Conservation (phyloP, 169 alveolate genomes). For the Babesia ovata region DNA sequence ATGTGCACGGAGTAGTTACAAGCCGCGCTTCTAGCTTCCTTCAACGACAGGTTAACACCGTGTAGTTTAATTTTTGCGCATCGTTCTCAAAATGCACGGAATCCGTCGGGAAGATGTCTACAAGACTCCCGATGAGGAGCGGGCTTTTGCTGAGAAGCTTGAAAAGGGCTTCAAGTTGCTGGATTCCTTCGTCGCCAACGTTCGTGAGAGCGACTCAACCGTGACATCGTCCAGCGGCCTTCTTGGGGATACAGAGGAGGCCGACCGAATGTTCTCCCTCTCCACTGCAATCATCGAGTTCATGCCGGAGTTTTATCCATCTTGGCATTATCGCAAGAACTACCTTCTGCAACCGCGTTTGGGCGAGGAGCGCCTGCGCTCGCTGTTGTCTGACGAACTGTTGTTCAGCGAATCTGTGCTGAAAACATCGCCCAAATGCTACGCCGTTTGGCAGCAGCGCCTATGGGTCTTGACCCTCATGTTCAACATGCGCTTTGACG, state of each 20-base stretch:
- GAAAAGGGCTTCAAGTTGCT: constrained; percentile 54
- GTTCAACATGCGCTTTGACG: constrained; percentile 22
- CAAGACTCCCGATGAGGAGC: constrained; percentile 63
- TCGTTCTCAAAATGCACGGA: constrained; percentile 50
- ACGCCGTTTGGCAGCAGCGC: constrained; percentile 68
- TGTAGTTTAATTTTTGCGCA: constrained; percentile 2
- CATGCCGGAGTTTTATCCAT: constrained; percentile 68
- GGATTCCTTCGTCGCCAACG: constrained; percentile 48
- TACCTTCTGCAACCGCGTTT: constrained; percentile 17
- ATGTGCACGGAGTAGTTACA: neutral
- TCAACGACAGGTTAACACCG: neutral
- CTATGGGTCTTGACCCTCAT: constrained; percentile 44
- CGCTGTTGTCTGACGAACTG: constrained; percentile 32
- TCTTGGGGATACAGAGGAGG: constrained; percentile 9
- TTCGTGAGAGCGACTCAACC: constrained; percentile 20
- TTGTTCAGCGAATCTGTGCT: constrained; percentile 13
- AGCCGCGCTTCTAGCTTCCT: neutral
- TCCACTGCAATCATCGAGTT: constrained; percentile 60
- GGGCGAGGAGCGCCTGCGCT: neutral
- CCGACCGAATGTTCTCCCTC: constrained; percentile 53
- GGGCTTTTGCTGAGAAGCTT: constrained; percentile 24
- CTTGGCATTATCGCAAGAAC: constrained; percentile 67
- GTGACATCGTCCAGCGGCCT: neutral
- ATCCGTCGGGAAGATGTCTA: constrained; percentile 48
- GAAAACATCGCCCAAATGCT: constrained; percentile 58